Evolutionary conservation across 768 basidiomycete species (phyloP), one percentile per base, ranked within the genome.

Genomic region (Grammothele lineata): DNA sequence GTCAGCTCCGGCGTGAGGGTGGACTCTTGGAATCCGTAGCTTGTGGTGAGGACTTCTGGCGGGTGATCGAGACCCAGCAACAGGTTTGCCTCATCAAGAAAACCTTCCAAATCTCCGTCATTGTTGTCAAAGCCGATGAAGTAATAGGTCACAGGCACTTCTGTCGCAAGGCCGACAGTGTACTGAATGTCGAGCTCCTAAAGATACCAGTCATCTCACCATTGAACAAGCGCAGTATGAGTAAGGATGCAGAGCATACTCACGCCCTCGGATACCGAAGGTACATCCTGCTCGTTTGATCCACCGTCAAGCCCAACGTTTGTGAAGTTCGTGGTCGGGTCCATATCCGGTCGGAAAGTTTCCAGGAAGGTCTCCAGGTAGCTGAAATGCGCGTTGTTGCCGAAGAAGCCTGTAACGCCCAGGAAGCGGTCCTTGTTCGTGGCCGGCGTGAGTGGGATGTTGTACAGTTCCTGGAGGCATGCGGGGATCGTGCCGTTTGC

Each of bases 1-100:
- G 46, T 47, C 5, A 53, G 27, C 1, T 38, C 43, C 6, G 46
- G 42, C 5, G 51, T 43, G 2, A 53, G 78, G 80, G 19, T 69
- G 80, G 60, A 77, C 77, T 60, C 75, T 79, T 41, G 69, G 77
- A 61, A 73, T 73, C 62, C 66, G 46, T 70, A 69, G 22, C 59
- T 62, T 9, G 66, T 68, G 23, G 66, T 62, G 36, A 67, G 48
- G 8, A 67, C 66, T 21, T 61, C 56, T 1, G 65, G 66, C 1
- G 61, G 63, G 14, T 39, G 37, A 5, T 48, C 24, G 47, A 62
- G 42, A 24, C 23, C 42, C 21, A 57, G 49, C 17, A 69, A 37
- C 25, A 54, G 57, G 50, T 63, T 62, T 42, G 60, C 41, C 44
- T 58, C 56, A 50, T 66, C 66, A 5, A 66, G 42, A 48, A 68